Evolutionary conservation across 164 flowering plant genomes (phyloP).

Genomic region (Sedum album): DNA sequence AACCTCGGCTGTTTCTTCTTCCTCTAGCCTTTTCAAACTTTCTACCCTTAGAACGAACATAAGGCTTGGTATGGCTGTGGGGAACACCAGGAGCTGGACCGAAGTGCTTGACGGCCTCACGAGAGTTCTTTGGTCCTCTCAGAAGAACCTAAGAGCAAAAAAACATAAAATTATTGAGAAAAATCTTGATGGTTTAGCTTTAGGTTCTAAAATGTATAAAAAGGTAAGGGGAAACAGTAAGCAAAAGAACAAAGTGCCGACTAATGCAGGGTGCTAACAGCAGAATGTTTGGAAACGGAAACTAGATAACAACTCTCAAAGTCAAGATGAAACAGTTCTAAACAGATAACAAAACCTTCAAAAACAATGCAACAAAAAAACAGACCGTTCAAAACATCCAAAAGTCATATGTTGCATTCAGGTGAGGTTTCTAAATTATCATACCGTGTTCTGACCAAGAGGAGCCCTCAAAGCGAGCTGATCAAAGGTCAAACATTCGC

Average conservation of each 20-base stretch:
- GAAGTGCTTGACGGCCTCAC: slow-evolving; percentile 45
- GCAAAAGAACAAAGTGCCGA: too few species aligned
- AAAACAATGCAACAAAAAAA: neutral
- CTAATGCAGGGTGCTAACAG: too few species aligned
- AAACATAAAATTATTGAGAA: neutral
- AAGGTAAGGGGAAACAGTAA: too few species aligned
- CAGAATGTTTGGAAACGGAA: too few species aligned
- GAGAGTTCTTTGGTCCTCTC: slow-evolving; percentile 42
- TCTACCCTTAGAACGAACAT: slow-evolving; percentile 40
- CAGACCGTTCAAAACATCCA: neutral
- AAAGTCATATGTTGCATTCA: neutral
- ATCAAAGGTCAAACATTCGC: slow-evolving; percentile 58
- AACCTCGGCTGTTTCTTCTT: slow-evolving; percentile 43
- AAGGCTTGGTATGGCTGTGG: slow-evolving; percentile 47
- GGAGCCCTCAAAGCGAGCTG: slow-evolving; percentile 63
- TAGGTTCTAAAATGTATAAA: neutral
- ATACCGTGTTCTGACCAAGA: slow-evolving; percentile 66
- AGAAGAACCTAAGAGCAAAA: slow-evolving; percentile 29
- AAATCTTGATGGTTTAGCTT: too few species aligned
- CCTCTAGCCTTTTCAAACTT: slow-evolving; percentile 47
- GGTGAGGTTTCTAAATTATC: too few species aligned
- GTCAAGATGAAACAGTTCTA: too few species aligned
- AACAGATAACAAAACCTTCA: neutral
- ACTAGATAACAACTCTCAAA: too few species aligned
- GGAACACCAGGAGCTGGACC: slow-evolving; percentile 51